A percentile compares a stretch with the other conserved stretches of the same genome.
Conservation (phyloP, 2,329 filamentous ascomycete species). For the Ceratocystis variospora region DNA sequence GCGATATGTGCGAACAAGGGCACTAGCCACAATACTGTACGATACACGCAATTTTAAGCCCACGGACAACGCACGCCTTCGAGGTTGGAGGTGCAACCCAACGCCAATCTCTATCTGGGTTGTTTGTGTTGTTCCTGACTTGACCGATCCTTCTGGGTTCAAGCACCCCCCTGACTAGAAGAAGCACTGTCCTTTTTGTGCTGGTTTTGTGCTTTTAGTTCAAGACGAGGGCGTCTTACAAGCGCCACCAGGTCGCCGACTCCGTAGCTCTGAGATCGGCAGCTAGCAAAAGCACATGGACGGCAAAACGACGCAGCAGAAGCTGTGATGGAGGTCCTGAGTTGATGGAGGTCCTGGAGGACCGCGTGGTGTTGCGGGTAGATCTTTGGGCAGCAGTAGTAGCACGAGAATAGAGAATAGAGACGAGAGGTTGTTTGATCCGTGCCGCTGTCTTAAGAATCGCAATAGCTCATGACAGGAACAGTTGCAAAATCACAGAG, state of each 20-base stretch:
- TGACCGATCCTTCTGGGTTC: background rate
- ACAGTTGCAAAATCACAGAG: background rate
- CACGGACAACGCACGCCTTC: background rate
- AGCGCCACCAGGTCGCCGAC: background rate
- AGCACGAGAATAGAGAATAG: background rate
- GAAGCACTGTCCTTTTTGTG: background rate
- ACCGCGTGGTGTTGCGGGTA: background rate
- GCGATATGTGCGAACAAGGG: background rate
- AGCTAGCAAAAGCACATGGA: background rate
- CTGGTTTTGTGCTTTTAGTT: background rate
- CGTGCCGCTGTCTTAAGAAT: background rate
- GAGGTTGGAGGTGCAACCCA: background rate
- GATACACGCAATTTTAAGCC: background rate
- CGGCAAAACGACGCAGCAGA: background rate
- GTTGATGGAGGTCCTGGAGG: background rate
- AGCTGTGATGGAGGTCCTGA: background rate
- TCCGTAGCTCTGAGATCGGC: background rate
- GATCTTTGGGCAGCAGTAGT: background rate
- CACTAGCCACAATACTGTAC: background rate
- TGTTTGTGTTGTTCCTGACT: background rate
- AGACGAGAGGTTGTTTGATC: conserved; percentile 1
- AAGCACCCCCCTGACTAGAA: background rate
- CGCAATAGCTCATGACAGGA: background rate
- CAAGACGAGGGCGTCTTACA: background rate
- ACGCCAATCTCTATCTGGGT: background rate